phyloP scores from a whole-genome alignment of 2,329 filamentous ascomycete species.

The Sporothrix pallida region DNA sequence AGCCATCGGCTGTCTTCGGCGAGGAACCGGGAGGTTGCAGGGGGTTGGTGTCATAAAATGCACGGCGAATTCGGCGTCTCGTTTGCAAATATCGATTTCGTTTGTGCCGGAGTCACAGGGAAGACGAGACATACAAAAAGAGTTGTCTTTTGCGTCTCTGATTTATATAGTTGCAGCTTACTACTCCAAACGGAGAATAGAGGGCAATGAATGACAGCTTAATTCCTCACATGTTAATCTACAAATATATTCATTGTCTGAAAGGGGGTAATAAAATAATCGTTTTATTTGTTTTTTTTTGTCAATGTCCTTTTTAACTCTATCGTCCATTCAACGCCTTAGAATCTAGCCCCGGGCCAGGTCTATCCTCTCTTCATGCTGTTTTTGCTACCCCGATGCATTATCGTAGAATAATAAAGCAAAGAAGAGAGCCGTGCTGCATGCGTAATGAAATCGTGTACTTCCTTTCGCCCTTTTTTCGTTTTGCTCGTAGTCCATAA shows the following conservation, averaged over 20 bases:
- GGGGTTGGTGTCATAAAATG: neutral
- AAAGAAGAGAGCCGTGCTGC: neutral
- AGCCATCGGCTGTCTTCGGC: neutral
- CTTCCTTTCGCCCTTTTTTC: slow-evolving; percentile 1
- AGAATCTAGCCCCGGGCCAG: neutral
- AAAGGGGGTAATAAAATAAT: neutral
- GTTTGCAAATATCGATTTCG: neutral
- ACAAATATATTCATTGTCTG: neutral
- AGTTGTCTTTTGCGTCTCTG: neutral
- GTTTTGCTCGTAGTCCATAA: slow-evolving; percentile 30
- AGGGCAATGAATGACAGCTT: neutral
- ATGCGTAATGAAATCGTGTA: slow-evolving; percentile 10
- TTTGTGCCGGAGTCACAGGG: neutral
- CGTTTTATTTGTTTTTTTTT: slow-evolving; percentile 1
- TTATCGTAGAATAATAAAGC: neutral
- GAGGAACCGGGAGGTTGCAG: neutral
- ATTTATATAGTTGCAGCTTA: neutral
- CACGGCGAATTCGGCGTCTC: slow-evolving; percentile 20
- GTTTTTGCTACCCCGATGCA: neutral
- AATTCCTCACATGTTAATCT: neutral
- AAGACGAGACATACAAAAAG: slow-evolving; percentile 4
- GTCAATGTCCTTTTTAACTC: neutral
- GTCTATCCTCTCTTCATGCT: neutral
- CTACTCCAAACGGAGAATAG: neutral
- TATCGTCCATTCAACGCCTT: slow-evolving; percentile 15